These are phyloP conservation scores for Candida orba DNA, from an alignment of 805 yeast genomes.

Conservation along the genomic window DNA sequence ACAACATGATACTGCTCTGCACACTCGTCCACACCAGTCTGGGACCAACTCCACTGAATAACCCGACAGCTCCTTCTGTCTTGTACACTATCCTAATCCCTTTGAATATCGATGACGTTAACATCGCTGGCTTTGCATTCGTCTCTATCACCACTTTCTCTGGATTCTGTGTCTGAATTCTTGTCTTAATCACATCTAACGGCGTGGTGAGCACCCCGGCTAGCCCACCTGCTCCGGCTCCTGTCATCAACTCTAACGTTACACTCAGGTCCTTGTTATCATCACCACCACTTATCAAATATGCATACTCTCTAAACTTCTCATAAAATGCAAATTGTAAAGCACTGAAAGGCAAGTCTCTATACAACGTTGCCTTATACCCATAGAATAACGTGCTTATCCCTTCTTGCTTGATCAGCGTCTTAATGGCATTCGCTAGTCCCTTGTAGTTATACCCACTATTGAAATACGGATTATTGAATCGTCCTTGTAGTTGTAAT, in stretches of 20 bases:
- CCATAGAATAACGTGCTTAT: conserved; percentile 74
- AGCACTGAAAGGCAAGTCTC: conserved; percentile 95
- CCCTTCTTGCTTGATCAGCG: conserved; percentile 69
- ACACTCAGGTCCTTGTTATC: conserved; percentile 38
- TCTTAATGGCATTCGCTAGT: conserved; percentile 59
- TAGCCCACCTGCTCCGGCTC: conserved; percentile 93
- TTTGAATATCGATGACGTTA: conserved; percentile 39
- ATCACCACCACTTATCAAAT: conserved; percentile 22
- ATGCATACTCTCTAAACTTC: conserved; percentile 60
- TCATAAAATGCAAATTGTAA: conserved; percentile 95
- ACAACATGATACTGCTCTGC: conserved; percentile 90
- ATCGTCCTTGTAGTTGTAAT: conserved; percentile 83
- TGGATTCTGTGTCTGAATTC: conserved; percentile 83
- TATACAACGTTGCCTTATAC: conserved; percentile 83
- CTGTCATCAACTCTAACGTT: conserved; percentile 66
- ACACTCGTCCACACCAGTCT: conserved; percentile 93
- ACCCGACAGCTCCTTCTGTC: conserved; percentile 70
- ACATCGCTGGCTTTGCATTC: conserved; percentile 14
- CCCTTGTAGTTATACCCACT: conserved; percentile 85
- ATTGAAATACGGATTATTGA: conserved; percentile 68
- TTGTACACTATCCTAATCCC: conserved; percentile 53
- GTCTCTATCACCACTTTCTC: neutral
- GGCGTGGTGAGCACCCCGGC: conserved; percentile 91
- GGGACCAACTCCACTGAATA: conserved; percentile 95
- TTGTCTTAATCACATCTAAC: conserved; percentile 82